A percentile compares a stretch with the other conserved stretches of the same genome.
phyloP scores from a whole-genome alignment of 495 filamentous ascomycete genomes.

The Annulohypoxylon moriforme region DNA sequence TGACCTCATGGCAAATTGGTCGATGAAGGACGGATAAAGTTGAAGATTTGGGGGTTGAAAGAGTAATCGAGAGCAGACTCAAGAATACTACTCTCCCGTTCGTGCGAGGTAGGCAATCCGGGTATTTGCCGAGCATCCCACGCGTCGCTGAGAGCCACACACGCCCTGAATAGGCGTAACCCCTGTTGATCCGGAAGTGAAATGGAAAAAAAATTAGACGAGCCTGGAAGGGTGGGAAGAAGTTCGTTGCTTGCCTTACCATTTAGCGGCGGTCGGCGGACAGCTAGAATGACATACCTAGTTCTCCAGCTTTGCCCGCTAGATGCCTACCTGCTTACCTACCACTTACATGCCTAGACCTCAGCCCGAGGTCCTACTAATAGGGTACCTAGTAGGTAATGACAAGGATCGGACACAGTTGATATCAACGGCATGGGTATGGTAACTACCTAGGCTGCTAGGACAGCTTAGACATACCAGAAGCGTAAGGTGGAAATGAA shows the following conservation, averaged over 20 bases:
- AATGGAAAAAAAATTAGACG: slow-evolving; percentile 28
- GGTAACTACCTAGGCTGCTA: too few species aligned
- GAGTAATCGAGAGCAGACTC: slow-evolving; percentile 9
- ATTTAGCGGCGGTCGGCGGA: slow-evolving; percentile 10
- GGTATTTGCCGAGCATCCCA: slow-evolving; percentile 47
- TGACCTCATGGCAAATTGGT: slow-evolving; percentile 37
- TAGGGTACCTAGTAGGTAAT: too few species aligned
- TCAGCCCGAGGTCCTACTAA: slow-evolving; percentile 16
- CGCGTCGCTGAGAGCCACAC: slow-evolving; percentile 30
- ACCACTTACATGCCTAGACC: background rate
- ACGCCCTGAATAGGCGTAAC: slow-evolving; percentile 37
- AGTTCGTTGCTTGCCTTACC: slow-evolving; percentile 10
- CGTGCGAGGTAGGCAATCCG: slow-evolving; percentile 44
- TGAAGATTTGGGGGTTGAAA: slow-evolving; percentile 25
- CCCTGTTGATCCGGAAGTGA: slow-evolving; percentile 46
- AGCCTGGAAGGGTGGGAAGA: slow-evolving; percentile 25
- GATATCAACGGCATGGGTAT: slow-evolving; percentile 38
- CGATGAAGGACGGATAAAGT: slow-evolving; percentile 39
- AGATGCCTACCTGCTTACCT: background rate
- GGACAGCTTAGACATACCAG: slow-evolving; percentile 34
- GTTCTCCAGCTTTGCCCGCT: background rate
- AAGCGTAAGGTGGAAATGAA: slow-evolving; percentile 42
- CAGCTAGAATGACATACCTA: slow-evolving; percentile 26
- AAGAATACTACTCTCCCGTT: slow-evolving; percentile 34
- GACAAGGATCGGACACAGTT: slow-evolving; percentile 20